These are phyloP conservation scores for Cladophialophora immunda DNA, from an alignment of 2,329 filamentous ascomycete species.

Conservation along the genomic window DNA sequence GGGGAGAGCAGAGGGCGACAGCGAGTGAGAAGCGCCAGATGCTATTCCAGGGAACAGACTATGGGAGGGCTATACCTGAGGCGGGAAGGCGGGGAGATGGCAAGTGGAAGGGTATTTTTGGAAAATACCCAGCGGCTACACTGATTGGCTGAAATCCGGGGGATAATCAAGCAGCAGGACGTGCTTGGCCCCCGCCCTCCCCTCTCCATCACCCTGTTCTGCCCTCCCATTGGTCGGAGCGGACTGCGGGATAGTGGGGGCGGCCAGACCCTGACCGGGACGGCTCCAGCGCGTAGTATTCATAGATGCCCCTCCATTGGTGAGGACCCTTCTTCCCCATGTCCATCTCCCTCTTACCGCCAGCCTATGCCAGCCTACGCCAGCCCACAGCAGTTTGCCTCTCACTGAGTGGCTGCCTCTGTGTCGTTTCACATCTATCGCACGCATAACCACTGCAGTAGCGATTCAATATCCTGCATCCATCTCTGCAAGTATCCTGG, in stretches of 20 bases:
- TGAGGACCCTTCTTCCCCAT: neutral
- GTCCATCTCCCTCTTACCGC: constrained; percentile 29
- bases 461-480: constrained; percentile 32
- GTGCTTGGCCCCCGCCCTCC: constrained; percentile 15
- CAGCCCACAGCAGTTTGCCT: constrained; percentile 19
- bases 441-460: constrained; percentile 34
- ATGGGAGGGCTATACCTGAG: constrained; percentile 8
- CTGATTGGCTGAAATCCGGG: constrained; percentile 23
- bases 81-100: constrained; percentile 9
- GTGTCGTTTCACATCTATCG: constrained; percentile 37
- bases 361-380: constrained; percentile 33
- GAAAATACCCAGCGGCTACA: neutral
- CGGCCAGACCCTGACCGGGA: constrained; percentile 28
- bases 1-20: constrained; percentile 6
- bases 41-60: constrained; percentile 32
- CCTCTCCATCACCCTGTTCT: constrained; percentile 16
- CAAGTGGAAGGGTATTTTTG: constrained; percentile 37
- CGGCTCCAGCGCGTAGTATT: constrained; percentile 37
- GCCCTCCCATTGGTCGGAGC: constrained; percentile 14
- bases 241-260: constrained; percentile 18
- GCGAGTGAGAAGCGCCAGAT: constrained; percentile 34
- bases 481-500: constrained; percentile 24
- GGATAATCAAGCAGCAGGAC: constrained; percentile 19
- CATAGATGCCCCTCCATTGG: constrained; percentile 35
- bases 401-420: constrained; percentile 28